These are phyloP conservation scores for Echeveria elegans DNA, from an alignment of 164 flowering plant genomes.

Conservation along the genomic window DNA sequence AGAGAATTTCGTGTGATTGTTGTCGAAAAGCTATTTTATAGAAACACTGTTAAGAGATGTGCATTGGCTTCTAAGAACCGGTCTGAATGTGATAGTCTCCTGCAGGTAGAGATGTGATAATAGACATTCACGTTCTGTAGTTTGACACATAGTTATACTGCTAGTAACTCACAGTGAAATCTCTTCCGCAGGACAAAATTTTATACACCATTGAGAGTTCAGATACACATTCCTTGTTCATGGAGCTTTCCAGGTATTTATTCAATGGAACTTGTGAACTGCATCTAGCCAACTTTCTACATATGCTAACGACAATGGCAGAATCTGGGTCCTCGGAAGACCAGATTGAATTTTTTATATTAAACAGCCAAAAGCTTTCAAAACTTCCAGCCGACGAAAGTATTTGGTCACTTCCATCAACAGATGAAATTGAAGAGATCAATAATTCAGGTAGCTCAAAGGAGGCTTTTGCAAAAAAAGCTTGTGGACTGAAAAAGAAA, in stretches of 20 bases:
- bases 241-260: conserved; percentile 76
- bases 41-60: conserved; percentile 44
- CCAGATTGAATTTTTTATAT: conserved; percentile 61
- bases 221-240: conserved; percentile 59
- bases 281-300: conserved; percentile 90
- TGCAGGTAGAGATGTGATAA: conserved; percentile 41
- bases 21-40: conserved; percentile 62
- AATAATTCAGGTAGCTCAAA: conserved; percentile 12
- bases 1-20: conserved; percentile 39
- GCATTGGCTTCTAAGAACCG: conserved; percentile 40
- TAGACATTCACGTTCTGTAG: neutral
- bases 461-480: conserved; percentile 14
- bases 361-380: conserved; percentile 65
- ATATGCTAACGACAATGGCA: conserved; percentile 80
- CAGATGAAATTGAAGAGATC: conserved; percentile 15
- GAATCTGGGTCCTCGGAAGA: conserved; percentile 70
- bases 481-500: conserved; percentile 26
- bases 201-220: conserved; percentile 52
- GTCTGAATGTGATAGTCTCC: conserved; percentile 54
- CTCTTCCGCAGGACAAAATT: conserved; percentile 40
- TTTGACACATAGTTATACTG: neutral
- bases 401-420: conserved; percentile 49
- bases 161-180: neutral
- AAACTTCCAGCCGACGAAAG: conserved; percentile 65
- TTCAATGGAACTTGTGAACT: conserved; percentile 50